Base-by-base conservation (phyloP, 129 eudicot genomes). In the Heracleum sosnowskyi region DNA sequence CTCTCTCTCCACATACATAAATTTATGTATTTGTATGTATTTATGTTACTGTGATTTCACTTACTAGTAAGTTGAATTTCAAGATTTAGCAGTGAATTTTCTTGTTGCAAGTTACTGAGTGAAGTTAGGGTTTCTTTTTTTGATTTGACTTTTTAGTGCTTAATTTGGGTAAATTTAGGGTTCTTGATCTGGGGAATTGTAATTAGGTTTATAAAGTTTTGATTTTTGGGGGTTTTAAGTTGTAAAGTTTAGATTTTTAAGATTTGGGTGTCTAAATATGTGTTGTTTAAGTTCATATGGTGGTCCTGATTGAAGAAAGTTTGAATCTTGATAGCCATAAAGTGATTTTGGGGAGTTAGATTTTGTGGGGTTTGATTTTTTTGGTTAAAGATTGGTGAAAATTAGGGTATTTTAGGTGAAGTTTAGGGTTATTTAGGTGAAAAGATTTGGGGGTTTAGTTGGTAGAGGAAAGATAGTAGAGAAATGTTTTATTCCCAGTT, bases 401-500 rank as follows among this genome's bases (percentile, higher is more conserved):
- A 37, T 69, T 80, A 55, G 84, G 75, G 85, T 80, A 12, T 44
- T 44, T 41, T 44, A 44, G 12, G 83, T 60, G 16, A 26, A 51
- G 33, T 31, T 69, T 80, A 73, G 84, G 68, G 85, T 80, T 1
- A 74, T 79, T 53, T 75, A 24, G 51, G 72, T n/a, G 44, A 71
- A 70, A 40, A 73, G 76, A 73, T 41, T 20, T 62, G 40, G 78
- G 34, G 74, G 45, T 36, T 18, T 69, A 69, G 42, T 34, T 34
- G 9, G 46, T 69, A 36, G 40, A 34, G 5, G 79, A 26, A 49
- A 69, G 79, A 17, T 72, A 76, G 42, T 81, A 75, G 81, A 74
- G 16, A 74, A 28, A 94, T 94, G 98, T 94, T 94, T 79, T 94
- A 94, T 79, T 94, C 98, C 17, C 97, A 94, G 85, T 91, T 91